These are phyloP conservation scores for Fraxinus paxiana DNA, from an alignment of 305 asterid genomes.

Conservation along the genomic window DNA sequence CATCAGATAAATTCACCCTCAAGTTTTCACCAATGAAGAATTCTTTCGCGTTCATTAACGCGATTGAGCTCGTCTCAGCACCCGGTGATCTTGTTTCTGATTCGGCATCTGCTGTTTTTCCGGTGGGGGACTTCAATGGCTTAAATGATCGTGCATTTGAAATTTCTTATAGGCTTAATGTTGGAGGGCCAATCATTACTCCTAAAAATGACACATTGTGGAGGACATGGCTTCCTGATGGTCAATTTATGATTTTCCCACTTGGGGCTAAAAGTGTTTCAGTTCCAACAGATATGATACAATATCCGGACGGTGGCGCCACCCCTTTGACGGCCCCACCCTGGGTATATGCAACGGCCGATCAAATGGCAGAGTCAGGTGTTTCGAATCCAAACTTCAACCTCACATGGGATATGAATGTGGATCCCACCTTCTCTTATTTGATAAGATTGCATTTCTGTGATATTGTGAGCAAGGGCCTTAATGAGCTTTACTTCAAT, in stretches of 20 bases:
- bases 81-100: conserved; percentile 59
- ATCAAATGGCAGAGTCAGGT: conserved; percentile 67
- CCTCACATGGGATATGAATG: conserved; percentile 69
- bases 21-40: conserved; percentile 69
- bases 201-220: conserved; percentile 66
- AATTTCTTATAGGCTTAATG: conserved; percentile 55
- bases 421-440: conserved; percentile 76
- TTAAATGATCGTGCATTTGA: conserved; percentile 44
- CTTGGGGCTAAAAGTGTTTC: conserved; percentile 53
- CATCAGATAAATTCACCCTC: conserved; percentile 57
- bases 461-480: conserved; percentile 68
- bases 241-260: conserved; percentile 44
- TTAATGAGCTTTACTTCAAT: conserved; percentile 83
- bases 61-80: conserved; percentile 78
- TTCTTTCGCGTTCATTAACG: conserved; percentile 75
- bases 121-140: conserved; percentile 47
- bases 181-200: conserved; percentile 67
- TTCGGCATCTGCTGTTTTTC: conserved; percentile 54
- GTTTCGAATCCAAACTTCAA: conserved; percentile 63
- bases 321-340: conserved; percentile 69
- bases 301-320: conserved; percentile 59
- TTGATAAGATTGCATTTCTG: conserved; percentile 76
- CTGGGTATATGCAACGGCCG: conserved; percentile 66
- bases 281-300: conserved; percentile 43
- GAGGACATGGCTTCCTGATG: conserved; percentile 69